Evolutionary conservation across 768 basidiomycete species (phyloP), one percentile per base, ranked within the genome.

Genomic region (Rubroboletus pulcherrimus): DNA sequence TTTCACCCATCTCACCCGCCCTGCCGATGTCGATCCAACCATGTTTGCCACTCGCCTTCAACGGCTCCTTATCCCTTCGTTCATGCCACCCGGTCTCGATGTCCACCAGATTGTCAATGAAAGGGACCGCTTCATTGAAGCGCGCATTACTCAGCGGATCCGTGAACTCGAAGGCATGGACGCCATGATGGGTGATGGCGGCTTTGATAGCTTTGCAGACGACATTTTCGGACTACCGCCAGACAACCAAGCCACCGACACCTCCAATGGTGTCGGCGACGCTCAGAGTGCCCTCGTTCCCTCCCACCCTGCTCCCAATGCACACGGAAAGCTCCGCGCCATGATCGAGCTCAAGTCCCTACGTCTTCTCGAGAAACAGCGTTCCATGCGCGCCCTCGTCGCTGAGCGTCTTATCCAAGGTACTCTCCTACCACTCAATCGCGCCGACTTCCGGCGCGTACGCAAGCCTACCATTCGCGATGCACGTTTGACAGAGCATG

Each of bases 341-440:
- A 74, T 94, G 53, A 97, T 98, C 57, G 97, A 98, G 73, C 85
- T 98, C 68, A 97, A 95, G 69, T 83, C 86, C 14, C 81, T 99
- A 8, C 84, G 86, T 10, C 80, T 98, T 24, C 80, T 96, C 24
- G 91, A 95, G 56, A 96, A 94, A 66, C 97, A 99, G 64, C 85
- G 90, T n/a, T 76, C 83, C 21, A 78, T 97, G 68, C 85, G 96
- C 7, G 88, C 91, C 9, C 81, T 86, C 52, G 84, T 98, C 24
- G 87, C 95, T 7, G 88, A 94, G 64, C 86, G 89, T 17, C 84
- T 98, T 60, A 84, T 87, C 50, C 92, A 94, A 60, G 91, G 93
- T 8, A 84, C 92, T 19, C 83, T 92, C 61, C 82, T 98, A 7
- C 92, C 96, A 1, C 81, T 93, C 57, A 96, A 97, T 73, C 90